phyloP scores from a whole-genome alignment of 331 rosid species.

The Telfairia occidentalis region DNA sequence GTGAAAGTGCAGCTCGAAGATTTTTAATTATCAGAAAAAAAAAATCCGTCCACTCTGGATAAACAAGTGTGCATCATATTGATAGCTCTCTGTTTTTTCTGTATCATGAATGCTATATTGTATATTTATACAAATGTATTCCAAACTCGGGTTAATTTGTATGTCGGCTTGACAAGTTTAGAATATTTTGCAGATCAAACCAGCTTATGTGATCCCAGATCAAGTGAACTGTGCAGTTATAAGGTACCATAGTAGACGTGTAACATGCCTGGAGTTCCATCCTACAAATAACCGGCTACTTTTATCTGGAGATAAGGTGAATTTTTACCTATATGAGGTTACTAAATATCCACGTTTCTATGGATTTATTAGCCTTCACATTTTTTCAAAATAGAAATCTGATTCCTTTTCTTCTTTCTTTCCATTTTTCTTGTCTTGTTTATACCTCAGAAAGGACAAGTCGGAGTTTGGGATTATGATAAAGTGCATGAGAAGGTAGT shows the following conservation, averaged over 20 bases:
- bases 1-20: background rate
- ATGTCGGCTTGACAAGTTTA: background rate
- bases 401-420: background rate
- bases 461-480: conserved; percentile 88
- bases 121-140: background rate
- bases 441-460: conserved; percentile 81
- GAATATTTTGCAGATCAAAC: conserved; percentile 43
- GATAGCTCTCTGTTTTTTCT: background rate
- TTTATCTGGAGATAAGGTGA: conserved; percentile 90
- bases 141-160: background rate
- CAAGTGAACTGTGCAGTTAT: conserved; percentile 77
- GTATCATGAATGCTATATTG: background rate
- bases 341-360: background rate
- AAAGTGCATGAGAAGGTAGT: conserved; percentile 72
- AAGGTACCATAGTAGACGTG: conserved; percentile 80
- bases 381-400: conserved; percentile 4
- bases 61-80: background rate
- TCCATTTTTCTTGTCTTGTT: conserved; percentile 12
- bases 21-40: background rate
- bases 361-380: background rate
- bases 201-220: conserved; percentile 72
- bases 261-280: conserved; percentile 84
- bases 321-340: conserved; percentile 4
- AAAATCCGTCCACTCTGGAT: background rate
- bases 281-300: conserved; percentile 78